A percentile compares a stretch with the other conserved stretches of the same genome.
Evolutionary conservation across 148 eudicot species (phyloP).

Genomic region (Chenopodium formosanum): DNA sequence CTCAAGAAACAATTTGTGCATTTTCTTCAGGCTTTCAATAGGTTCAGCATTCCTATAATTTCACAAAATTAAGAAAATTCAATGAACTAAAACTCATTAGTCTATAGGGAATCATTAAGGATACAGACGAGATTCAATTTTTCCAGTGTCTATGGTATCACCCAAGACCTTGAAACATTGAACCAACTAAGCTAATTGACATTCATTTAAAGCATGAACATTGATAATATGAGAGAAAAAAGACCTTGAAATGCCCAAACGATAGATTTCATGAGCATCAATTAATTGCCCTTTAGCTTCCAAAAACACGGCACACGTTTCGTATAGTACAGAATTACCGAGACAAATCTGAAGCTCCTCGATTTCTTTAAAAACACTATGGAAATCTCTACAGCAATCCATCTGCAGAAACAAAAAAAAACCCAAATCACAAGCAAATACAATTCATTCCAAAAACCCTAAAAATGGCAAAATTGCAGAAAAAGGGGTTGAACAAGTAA

Average conservation of each 20-base stretch:
- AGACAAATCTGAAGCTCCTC: slow-evolving; percentile 55
- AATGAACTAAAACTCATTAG: background rate
- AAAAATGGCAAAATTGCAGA: background rate
- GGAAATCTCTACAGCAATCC: slow-evolving; percentile 51
- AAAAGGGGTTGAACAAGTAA: background rate
- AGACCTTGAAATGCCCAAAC: slow-evolving; percentile 81
- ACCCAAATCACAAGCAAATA: background rate
- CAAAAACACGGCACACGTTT: slow-evolving; percentile 57
- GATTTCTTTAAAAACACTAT: slow-evolving; percentile 50
- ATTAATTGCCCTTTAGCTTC: slow-evolving; percentile 64
- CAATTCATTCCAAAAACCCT: background rate
- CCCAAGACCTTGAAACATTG: no score
- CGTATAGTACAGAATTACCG: slow-evolving; percentile 49
- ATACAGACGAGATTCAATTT: no score
- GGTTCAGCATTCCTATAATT: slow-evolving; percentile 84
- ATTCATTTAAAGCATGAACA: no score
- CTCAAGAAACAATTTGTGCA: slow-evolving; percentile 55
- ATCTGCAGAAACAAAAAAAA: slow-evolving; percentile 35
- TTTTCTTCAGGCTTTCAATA: slow-evolving; percentile 71
- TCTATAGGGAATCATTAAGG: no score
- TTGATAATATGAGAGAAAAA: background rate
- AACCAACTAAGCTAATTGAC: no score
- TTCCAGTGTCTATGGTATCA: no score
- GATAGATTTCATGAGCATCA: slow-evolving; percentile 64
- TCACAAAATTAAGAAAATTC: background rate